Evolutionary conservation across 371 early-diverging fungal species (phyloP), one percentile per base, ranked within the genome.

Genomic region (Lichtheimia ramosa): DNA sequence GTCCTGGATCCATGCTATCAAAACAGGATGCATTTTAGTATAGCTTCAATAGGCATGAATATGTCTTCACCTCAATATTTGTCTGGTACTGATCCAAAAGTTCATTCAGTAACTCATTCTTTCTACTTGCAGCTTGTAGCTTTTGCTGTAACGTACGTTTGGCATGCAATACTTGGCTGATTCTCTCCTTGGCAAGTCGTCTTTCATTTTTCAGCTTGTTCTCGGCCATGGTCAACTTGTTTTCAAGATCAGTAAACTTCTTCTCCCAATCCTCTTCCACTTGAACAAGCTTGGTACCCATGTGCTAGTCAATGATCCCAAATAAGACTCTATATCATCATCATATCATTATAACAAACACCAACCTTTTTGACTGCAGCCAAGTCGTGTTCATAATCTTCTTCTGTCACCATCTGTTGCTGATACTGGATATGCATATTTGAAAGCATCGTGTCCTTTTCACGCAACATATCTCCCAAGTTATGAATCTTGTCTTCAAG

Each of bases 141-240:
- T 71, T 66, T 49, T 69, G 65, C 34, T 72, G 59, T 13, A 76
- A 49, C 3, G 58, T 49, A 15, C 59, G 63, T 10, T 65, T 65
- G 16, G 46, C 20, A 46, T 20, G 5, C 46, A 20, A n/a, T 23
- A 57, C 59, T 18, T 66, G 61, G 10, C 43, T 53, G 23, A 73
- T 15, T 42, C 48, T 65, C 20, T 69, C 62, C 10, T 69, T 61
- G 23, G 65, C 66, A 14, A 52, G 51, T 23, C 56, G 60, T 1
- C 63, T 64, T 18, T 68, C 69, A 7, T 68, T 58, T 18, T 48
- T 62, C 3, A 61, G 23, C 23, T 57, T 51, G n/a, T 58, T 57
- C 15, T 66, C 62, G 0, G 69, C 43, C 20, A 71, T 66, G 28
- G 52, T 51, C 5, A 67, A 25, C 8, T 54, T 58, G 1, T 51